Conservation (phyloP, 768 basidiomycete genomes). For the Leucocoprinus sp. region DNA sequence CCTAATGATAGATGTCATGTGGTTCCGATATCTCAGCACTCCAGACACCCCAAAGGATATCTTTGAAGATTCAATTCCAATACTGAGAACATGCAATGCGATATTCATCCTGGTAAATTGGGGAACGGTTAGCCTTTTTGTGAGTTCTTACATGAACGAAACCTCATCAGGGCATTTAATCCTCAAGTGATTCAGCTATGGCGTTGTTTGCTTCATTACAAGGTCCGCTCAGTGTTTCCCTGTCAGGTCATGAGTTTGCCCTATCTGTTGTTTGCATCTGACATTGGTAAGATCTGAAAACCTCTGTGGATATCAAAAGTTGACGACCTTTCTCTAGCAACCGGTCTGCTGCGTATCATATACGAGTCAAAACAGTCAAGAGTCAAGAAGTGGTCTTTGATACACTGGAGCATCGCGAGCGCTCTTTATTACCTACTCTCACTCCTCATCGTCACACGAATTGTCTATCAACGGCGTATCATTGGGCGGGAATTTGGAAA, state of each 20-base stretch:
- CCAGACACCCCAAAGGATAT: background rate
- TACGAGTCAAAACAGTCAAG: background rate
- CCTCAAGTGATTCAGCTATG: background rate
- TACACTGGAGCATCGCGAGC: slow-evolving; percentile 4
- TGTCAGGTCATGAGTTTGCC: slow-evolving; percentile 5
- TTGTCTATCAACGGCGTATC: background rate
- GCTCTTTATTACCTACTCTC: slow-evolving; percentile 8
- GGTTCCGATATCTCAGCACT: background rate
- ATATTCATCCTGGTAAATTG: background rate
- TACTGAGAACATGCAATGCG: background rate
- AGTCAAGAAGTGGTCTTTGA: slow-evolving; percentile 3
- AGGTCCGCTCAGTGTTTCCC: slow-evolving; percentile 2
- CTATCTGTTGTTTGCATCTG: background rate
- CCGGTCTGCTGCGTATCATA: background rate
- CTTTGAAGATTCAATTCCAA: background rate
- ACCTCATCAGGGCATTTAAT: no score
- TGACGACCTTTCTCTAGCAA: background rate
- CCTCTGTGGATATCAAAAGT: no score
- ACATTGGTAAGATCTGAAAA: background rate
- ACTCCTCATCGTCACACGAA: background rate
- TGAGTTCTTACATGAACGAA: no score
- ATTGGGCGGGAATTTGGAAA: background rate
- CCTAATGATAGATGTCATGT: background rate
- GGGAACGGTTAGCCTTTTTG: slow-evolving; percentile 5
- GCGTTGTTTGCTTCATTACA: slow-evolving; percentile 8